A percentile compares a stretch with the other conserved stretches of the same genome.
Evolutionary conservation across 768 basidiomycete genomes (phyloP).

Genomic region (Postia placenta): DNA sequence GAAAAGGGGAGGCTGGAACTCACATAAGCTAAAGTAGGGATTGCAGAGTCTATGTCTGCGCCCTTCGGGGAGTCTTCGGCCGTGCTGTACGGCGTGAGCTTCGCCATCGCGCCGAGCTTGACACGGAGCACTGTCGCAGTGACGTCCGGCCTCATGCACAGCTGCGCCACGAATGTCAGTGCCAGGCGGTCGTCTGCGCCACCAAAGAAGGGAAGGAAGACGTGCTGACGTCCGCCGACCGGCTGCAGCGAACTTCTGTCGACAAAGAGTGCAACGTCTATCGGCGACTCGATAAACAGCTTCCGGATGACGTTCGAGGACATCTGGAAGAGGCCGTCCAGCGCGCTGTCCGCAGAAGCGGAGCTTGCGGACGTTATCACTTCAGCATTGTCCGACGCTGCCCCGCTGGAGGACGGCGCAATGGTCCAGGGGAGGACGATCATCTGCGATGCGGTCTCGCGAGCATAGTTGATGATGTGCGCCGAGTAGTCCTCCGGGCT

Average conservation of each 20-base stretch:
- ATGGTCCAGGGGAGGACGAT: constrained; percentile 80
- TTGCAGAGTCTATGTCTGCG: constrained; percentile 8
- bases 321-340: constrained; percentile 72
- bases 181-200: constrained; percentile 91
- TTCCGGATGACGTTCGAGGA: constrained; percentile 84
- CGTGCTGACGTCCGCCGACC: constrained; percentile 38
- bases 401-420: not conserved
- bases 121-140: constrained; percentile 73
- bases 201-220: constrained; percentile 90
- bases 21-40: constrained; percentile 27
- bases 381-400: not conserved
- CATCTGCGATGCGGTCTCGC: constrained; percentile 57
- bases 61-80: constrained; percentile 24
- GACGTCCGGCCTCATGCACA: constrained; percentile 58
- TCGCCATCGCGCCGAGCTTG: constrained; percentile 33
- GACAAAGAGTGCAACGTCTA: constrained; percentile 82
- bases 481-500: constrained; percentile 66
- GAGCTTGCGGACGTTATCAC: no score
- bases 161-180: constrained; percentile 72
- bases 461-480: constrained; percentile 56
- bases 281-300: constrained; percentile 65
- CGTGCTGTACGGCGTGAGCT: constrained; percentile 24
- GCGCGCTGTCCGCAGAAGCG: constrained; percentile 44
- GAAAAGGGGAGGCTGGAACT: constrained; percentile 1
- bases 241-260: constrained; percentile 53